phyloP scores from a whole-genome alignment of 1,284 basidiomycete genomes.

The Ceratobasidium sp. region DNA sequence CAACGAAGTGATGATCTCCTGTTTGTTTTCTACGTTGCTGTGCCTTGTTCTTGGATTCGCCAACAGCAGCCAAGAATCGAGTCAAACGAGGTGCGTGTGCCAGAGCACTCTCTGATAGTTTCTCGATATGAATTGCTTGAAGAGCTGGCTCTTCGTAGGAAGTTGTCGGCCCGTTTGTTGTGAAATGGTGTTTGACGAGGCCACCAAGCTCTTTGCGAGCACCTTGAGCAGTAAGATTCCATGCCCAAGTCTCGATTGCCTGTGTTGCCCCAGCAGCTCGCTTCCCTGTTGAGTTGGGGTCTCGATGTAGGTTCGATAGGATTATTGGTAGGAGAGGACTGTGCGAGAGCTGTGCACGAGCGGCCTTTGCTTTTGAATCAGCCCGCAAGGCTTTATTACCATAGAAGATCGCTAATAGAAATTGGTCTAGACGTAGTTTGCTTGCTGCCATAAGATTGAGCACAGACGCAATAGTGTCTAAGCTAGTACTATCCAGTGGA shows the following conservation, averaged over 20 bases:
- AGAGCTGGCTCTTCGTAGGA: background rate
- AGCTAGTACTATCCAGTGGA: too few species aligned
- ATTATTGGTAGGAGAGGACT: background rate
- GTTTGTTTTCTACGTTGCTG: background rate
- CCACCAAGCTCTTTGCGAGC: slow-evolving; percentile 7
- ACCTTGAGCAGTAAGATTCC: background rate
- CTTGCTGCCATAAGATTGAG: too few species aligned
- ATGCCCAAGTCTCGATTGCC: background rate
- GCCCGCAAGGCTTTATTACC: background rate
- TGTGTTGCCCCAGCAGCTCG: background rate
- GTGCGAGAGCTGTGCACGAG: background rate
- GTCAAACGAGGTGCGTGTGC: background rate
- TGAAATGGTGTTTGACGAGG: too few species aligned
- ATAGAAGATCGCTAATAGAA: background rate
- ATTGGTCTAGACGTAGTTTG: too few species aligned
- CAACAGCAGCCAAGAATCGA: slow-evolving; percentile 11
- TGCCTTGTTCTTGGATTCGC: background rate
- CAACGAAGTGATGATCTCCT: background rate
- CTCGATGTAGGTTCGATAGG: background rate
- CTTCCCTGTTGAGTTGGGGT: background rate
- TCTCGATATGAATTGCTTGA: background rate
- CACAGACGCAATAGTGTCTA: too few species aligned
- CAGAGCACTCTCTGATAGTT: background rate
- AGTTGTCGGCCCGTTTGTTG: background rate
- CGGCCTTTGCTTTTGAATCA: background rate